Conservation (phyloP, 1,284 basidiomycete species). For the Ustilago xerochloae region DNA sequence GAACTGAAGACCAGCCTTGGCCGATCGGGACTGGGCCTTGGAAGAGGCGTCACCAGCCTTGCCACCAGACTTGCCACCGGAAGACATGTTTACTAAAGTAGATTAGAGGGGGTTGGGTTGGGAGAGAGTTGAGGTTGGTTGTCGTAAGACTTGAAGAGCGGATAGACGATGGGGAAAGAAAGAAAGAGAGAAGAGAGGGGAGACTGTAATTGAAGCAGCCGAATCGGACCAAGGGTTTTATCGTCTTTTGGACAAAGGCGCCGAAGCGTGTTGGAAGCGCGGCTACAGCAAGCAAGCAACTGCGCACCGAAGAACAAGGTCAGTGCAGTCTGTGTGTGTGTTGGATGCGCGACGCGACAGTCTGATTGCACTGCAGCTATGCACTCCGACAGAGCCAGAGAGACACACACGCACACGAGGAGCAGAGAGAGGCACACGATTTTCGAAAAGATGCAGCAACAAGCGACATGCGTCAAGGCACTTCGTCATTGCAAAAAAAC, state of each 20-base stretch:
- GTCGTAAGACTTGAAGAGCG: conserved; percentile 31
- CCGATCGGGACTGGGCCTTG: conserved; percentile 78
- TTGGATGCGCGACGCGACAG: conserved; percentile 29
- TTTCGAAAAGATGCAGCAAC: background rate
- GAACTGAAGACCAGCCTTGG: conserved; percentile 80
- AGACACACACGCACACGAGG: background rate
- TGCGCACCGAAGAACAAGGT: background rate
- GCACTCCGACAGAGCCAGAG: background rate
- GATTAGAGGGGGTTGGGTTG: conserved; percentile 15
- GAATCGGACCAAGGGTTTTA: conserved; percentile 43
- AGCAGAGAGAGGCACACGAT: background rate
- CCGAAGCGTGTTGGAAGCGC: background rate
- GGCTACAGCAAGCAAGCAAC: background rate
- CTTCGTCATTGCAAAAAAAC: background rate
- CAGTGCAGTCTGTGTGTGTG: no score
- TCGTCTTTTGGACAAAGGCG: conserved; percentile 19
- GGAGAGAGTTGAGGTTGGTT: conserved; percentile 12
- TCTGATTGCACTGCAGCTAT: background rate
- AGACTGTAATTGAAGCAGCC: conserved; percentile 14
- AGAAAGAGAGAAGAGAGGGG: conserved; percentile 14
- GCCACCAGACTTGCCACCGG: conserved; percentile 71
- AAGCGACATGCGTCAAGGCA: background rate
- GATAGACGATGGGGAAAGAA: conserved; percentile 23
- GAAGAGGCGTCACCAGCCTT: conserved; percentile 68
- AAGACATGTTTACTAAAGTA: conserved; percentile 51